A percentile compares a stretch with the other conserved stretches of the same genome.
Conservation (phyloP, 179 eudicot genomes). For the Monotropa hypopitys region DNA sequence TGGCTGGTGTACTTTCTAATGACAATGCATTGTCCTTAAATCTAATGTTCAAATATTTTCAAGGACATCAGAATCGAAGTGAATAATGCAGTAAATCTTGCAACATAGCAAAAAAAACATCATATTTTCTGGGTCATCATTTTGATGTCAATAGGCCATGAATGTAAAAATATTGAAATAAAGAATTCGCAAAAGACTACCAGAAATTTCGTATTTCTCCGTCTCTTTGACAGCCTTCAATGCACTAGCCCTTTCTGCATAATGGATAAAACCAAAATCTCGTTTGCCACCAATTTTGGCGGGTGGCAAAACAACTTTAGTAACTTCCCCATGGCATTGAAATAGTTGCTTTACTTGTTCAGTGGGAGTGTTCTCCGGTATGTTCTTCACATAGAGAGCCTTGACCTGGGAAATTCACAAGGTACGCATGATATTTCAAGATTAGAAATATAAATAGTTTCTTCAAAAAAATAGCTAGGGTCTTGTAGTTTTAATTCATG, state of each 20-base stretch:
- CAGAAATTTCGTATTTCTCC: slow-evolving; percentile 81
- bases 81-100: slow-evolving; percentile 15
- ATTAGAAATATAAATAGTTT: not conserved
- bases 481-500: not conserved
- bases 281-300: slow-evolving; percentile 86
- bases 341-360: slow-evolving; percentile 84
- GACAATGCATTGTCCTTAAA: not conserved
- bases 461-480: not conserved
- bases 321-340: slow-evolving; percentile 93
- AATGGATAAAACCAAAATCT: slow-evolving; percentile 85
- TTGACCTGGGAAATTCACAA: slow-evolving; percentile 51
- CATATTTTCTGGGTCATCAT: slow-evolving; percentile 21
- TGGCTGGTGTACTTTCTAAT: not conserved
- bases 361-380: slow-evolving; percentile 72
- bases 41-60: not conserved
- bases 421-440: not conserved
- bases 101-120: slow-evolving; percentile 20
- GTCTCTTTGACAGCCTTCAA: slow-evolving; percentile 81
- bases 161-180: not conserved
- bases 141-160: not conserved
- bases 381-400: slow-evolving; percentile 93
- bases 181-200: slow-evolving; percentile 24
- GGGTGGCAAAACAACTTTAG: slow-evolving; percentile 89
- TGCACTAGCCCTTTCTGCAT: slow-evolving; percentile 92
- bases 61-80: not conserved